These are phyloP conservation scores for Leccinum uliginosum DNA, from an alignment of 768 basidiomycete species.

Conservation along the genomic window DNA sequence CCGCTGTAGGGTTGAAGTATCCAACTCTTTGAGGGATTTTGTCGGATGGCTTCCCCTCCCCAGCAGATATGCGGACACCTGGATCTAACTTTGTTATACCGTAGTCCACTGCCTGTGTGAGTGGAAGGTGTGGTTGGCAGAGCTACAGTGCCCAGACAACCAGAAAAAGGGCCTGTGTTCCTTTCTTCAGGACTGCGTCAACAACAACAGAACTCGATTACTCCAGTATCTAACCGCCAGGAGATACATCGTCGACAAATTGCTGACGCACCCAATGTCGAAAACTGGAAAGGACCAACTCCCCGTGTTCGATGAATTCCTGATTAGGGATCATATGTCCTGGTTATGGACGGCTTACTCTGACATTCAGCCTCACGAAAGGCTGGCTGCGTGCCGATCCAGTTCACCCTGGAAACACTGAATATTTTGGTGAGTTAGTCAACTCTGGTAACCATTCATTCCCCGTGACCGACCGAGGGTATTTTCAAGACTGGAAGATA, in stretches of 20 bases:
- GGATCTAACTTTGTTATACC: not conserved
- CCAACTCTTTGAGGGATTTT: not conserved
- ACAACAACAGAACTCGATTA: not conserved
- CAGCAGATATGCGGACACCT: not conserved
- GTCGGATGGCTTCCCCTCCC: not conserved
- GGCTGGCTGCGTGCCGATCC: not conserved
- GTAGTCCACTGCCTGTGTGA: not conserved
- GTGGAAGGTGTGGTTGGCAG: not conserved
- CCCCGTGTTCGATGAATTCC: not conserved
- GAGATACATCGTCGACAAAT: not conserved
- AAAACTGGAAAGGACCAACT: not conserved
- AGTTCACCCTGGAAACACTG: not conserved
- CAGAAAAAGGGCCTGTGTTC: not conserved
- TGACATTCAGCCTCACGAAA: not conserved
- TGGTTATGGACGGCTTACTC: not conserved
- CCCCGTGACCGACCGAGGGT: not conserved
- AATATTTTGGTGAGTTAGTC: not conserved
- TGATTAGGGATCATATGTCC: not conserved
- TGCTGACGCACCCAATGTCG: not conserved
- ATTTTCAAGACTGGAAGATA: not conserved
- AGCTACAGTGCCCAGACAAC: not conserved
- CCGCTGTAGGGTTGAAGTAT: not conserved
- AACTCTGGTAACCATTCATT: not conserved
- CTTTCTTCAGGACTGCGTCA: not conserved
- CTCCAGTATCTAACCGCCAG: not conserved